These are phyloP conservation scores for Lycium ferocissimum DNA, from an alignment of 257 asterid genomes.

Conservation along the genomic window DNA sequence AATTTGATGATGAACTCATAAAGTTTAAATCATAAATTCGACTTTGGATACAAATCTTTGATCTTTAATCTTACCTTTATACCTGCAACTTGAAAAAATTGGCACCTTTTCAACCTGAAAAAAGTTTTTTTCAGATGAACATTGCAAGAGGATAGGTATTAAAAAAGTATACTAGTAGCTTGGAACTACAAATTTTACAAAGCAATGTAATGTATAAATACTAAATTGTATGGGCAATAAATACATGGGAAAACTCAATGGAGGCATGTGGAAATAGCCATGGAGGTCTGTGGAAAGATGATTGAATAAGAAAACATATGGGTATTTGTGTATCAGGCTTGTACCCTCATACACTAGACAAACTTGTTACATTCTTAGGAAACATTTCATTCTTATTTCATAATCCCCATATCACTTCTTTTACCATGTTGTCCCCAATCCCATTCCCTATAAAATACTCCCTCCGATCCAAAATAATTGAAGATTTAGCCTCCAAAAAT, in stretches of 20 bases:
- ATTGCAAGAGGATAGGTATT: constrained; percentile 16
- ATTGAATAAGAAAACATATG: constrained; percentile 41
- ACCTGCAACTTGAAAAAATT: constrained; percentile 49
- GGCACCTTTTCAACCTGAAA: constrained; percentile 47
- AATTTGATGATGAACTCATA: too few relatives aligned
- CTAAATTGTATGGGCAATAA: constrained; percentile 35
- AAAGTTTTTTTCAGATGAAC: constrained; percentile 36
- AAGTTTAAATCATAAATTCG: background rate
- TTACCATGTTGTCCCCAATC: constrained; percentile 54
- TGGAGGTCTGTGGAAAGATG: constrained; percentile 55
- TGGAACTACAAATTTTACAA: background rate
- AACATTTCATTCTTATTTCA: constrained; percentile 56
- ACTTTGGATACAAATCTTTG: background rate
- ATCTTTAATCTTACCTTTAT: background rate
- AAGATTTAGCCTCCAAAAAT: too few relatives aligned
- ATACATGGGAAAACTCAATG: constrained; percentile 32
- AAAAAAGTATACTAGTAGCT: background rate
- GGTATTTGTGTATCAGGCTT: constrained; percentile 43
- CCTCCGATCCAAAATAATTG: too few relatives aligned
- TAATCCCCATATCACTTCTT: constrained; percentile 49
- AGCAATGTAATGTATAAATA: background rate
- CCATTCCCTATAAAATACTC: background rate
- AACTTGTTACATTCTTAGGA: constrained; percentile 54
- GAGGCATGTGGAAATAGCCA: constrained; percentile 33
- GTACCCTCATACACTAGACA: constrained; percentile 54